Evolutionary conservation across 2,329 filamentous ascomycete species (phyloP).

Genomic region (Sclerotinia minor): DNA sequence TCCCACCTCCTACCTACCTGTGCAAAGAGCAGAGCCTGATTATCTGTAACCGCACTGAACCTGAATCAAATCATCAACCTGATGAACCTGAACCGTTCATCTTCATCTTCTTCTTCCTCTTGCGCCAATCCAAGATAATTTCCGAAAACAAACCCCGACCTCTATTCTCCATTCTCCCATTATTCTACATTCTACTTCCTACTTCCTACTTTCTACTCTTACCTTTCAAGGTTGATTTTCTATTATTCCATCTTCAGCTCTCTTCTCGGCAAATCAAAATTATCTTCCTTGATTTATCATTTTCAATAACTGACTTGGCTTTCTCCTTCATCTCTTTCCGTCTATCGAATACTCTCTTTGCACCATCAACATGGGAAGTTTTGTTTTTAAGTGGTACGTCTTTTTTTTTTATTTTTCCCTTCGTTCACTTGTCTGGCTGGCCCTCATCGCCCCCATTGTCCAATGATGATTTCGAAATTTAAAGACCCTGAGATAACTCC

Average conservation of each 20-base stretch:
- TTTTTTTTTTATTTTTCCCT: not conserved
- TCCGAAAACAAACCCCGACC: too few relatives aligned
- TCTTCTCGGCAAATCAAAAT: not conserved
- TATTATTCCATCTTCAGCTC: not conserved
- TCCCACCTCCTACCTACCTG: not conserved
- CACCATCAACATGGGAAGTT: conserved; percentile 41
- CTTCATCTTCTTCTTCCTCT: too few relatives aligned
- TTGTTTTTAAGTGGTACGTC: conserved; percentile 44
- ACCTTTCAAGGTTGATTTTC: not conserved
- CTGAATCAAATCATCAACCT: too few relatives aligned
- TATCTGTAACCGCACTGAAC: conserved; percentile 16
- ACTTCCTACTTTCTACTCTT: too few relatives aligned
- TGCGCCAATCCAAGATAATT: not conserved
- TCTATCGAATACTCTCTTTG: conserved; percentile 14
- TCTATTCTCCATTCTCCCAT: too few relatives aligned
- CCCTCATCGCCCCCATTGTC: not conserved
- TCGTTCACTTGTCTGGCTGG: not conserved
- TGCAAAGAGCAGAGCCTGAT: not conserved
- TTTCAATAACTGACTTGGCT: not conserved
- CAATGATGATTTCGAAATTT: conserved; percentile 5
- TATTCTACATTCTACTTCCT: too few relatives aligned
- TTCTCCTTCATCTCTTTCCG: not conserved
- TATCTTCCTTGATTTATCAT: not conserved
- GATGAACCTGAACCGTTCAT: conserved; percentile 1
- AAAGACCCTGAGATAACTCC: not conserved